These are phyloP conservation scores for Geosmithia morbida DNA, from an alignment of 2,329 filamentous ascomycete species.

Conservation along the genomic window DNA sequence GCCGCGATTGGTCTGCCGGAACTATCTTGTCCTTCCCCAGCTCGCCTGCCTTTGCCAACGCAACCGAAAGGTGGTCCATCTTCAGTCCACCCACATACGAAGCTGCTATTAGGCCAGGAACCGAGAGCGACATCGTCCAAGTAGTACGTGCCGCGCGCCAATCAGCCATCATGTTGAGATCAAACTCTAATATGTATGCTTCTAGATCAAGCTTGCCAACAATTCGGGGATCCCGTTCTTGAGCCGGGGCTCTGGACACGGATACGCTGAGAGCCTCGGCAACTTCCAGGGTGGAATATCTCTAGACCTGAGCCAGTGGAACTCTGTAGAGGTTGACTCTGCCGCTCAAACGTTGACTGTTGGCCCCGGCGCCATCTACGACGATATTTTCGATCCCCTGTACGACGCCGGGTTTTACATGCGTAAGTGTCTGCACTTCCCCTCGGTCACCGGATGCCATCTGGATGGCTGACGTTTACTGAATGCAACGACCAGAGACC, in stretches of 20 bases:
- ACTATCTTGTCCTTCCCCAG: not conserved
- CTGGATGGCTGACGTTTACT: too few species aligned
- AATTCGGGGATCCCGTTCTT: conserved; percentile 4
- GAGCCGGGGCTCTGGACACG: conserved; percentile 5
- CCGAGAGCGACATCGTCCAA: not conserved
- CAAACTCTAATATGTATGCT: not conserved
- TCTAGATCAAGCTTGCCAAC: conserved; percentile 7
- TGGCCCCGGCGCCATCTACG: conserved; percentile 3
- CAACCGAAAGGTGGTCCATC: not conserved
- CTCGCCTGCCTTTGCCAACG: not conserved
- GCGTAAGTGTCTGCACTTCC: not conserved
- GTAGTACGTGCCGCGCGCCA: not conserved
- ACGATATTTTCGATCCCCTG: conserved; percentile 1
- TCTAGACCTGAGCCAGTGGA: conserved; percentile 6
- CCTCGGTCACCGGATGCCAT: too few species aligned
- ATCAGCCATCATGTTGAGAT: conserved; percentile 5
- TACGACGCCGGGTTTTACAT: not conserved
- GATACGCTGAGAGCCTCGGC: conserved; percentile 2
- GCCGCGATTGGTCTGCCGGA: not conserved
- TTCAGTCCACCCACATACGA: not conserved
- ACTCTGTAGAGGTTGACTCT: conserved; percentile 1
- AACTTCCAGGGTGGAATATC: conserved; percentile 2
- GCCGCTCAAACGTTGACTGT: conserved; percentile 1
- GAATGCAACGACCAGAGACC: conserved; percentile 6
- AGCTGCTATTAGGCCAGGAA: not conserved